These are phyloP conservation scores for Lichtheimia hyalospora DNA, from an alignment of 371 early-diverging fungal genomes.

Conservation along the genomic window DNA sequence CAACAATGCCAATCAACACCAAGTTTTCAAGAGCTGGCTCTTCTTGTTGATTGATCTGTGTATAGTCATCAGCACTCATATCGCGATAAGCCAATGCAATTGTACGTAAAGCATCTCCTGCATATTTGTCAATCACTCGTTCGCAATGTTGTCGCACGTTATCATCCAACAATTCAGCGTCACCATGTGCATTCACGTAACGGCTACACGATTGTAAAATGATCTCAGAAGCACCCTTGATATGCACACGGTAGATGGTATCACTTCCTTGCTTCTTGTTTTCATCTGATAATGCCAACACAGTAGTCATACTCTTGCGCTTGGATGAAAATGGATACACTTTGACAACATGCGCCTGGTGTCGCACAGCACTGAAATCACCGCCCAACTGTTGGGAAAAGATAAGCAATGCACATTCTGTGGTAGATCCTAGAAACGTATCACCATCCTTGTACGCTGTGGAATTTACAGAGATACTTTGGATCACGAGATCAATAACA, in stretches of 20 bases:
- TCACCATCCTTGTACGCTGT: conserved; percentile 81
- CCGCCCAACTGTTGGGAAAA: conserved; percentile 64
- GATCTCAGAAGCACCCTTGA: conserved; percentile 88
- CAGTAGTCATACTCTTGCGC: conserved; percentile 79
- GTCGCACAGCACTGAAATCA: conserved; percentile 61
- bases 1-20: conserved; percentile 79
- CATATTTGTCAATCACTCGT: conserved; percentile 69
- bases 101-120: conserved; percentile 85
- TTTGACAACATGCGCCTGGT: conserved; percentile 50
- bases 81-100: conserved; percentile 84
- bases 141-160: conserved; percentile 50
- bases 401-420: conserved; percentile 90
- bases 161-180: conserved; percentile 47
- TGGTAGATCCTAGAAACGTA: conserved; percentile 90
- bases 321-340: conserved; percentile 81
- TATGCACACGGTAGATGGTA: conserved; percentile 57
- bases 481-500: conserved; percentile 43
- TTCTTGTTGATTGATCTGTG: conserved; percentile 31
- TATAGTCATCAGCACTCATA: conserved; percentile 31
- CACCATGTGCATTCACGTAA: conserved; percentile 59
- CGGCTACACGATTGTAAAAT: conserved; percentile 65
- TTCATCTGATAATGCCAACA: conserved; percentile 47
- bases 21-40: conserved; percentile 63
- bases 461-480: conserved; percentile 84
- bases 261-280: background rate